These are phyloP conservation scores for Botrytis fragariae DNA, from an alignment of 2,329 filamentous ascomycete species.

Conservation along the genomic window DNA sequence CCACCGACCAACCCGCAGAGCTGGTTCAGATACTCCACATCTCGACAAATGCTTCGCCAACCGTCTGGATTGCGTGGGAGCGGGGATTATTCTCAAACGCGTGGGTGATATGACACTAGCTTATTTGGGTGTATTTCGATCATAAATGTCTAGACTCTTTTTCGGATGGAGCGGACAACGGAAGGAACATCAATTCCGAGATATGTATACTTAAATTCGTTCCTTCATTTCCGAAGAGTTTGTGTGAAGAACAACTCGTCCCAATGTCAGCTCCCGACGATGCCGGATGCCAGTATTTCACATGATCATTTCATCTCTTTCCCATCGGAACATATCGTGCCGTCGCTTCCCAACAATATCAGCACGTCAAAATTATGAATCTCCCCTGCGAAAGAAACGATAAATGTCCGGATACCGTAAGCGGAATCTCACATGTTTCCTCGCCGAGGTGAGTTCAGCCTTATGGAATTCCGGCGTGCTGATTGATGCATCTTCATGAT, in stretches of 20 bases:
- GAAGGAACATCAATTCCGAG: background rate
- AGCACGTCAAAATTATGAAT: background rate
- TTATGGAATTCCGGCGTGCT: background rate
- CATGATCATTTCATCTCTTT: background rate
- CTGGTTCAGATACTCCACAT: background rate
- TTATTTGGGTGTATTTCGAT: background rate
- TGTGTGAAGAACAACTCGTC: background rate
- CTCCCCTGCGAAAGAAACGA: background rate
- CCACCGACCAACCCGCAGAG: background rate
- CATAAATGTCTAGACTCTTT: background rate
- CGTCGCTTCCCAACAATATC: background rate
- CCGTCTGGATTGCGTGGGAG: background rate
- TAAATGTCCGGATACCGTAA: background rate
- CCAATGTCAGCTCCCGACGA: background rate
- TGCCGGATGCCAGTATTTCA: background rate
- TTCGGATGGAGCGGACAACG: background rate
- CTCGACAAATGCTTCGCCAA: background rate
- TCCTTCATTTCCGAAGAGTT: background rate
- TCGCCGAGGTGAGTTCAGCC: conserved; percentile 11
- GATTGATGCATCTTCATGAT: background rate
- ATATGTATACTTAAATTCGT: background rate
- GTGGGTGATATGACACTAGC: background rate
- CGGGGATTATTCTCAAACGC: background rate
- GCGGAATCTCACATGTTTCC: background rate
- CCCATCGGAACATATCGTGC: background rate